phyloP scores from a whole-genome alignment of 768 basidiomycete genomes.

The Leccinum longicurvipes region DNA sequence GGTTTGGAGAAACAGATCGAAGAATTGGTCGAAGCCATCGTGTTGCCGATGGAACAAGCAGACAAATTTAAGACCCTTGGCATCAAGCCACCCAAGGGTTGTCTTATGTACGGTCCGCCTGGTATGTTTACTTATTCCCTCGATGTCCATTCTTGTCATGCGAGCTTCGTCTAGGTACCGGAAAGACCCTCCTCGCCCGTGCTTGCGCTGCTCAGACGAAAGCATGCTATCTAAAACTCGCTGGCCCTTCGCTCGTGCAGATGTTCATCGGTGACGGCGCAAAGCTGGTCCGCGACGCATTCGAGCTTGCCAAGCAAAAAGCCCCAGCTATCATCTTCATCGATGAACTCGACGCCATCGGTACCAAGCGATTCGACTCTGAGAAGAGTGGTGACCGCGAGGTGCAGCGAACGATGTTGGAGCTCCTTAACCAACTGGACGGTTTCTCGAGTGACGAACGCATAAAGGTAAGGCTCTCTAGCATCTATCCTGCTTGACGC shows the following conservation, averaged over 20 bases:
- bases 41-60: constrained; percentile 96
- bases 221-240: constrained; percentile 96
- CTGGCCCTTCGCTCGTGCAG: constrained; percentile 96
- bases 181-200: constrained; percentile 95
- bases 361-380: constrained; percentile 97
- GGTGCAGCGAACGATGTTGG: constrained; percentile 99
- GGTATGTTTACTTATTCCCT: constrained; percentile 49
- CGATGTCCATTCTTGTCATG: not conserved
- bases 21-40: constrained; percentile 96
- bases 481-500: not conserved
- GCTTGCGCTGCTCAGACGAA: constrained; percentile 98
- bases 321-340: constrained; percentile 99
- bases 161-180: constrained; percentile 59
- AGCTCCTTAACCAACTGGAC: constrained; percentile 95
- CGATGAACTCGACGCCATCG: constrained; percentile 97
- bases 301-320: constrained; percentile 97
- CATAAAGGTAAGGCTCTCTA: constrained; percentile 69
- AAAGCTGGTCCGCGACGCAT: constrained; percentile 97
- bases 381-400: constrained; percentile 99
- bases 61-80: constrained; percentile 99
- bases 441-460: constrained; percentile 96
- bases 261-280: constrained; percentile 99
- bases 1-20: constrained; percentile 99
- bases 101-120: constrained; percentile 98
- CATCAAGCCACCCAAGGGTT: constrained; percentile 96